A percentile compares a stretch with the other conserved stretches of the same genome.
Conservation (phyloP, 768 basidiomycete species). For the Suillus luteus region DNA sequence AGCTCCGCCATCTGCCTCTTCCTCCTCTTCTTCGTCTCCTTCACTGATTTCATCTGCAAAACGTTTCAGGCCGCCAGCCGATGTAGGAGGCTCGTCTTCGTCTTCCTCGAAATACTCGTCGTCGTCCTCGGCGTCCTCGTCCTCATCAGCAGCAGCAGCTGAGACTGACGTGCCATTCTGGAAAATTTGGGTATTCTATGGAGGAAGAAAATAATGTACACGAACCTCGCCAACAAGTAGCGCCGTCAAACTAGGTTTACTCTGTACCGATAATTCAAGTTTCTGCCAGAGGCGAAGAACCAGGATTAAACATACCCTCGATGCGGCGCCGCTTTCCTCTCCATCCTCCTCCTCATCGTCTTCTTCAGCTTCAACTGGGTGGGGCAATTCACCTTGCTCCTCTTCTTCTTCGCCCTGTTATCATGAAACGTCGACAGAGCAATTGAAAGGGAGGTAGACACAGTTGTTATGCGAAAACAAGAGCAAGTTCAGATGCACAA, state of each 20-base stretch:
- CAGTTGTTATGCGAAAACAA: background rate
- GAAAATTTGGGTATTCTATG: background rate
- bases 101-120: constrained; percentile 29
- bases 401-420: constrained; percentile 24
- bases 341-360: constrained; percentile 26
- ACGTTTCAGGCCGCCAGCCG: constrained; percentile 27
- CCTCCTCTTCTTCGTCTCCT: constrained; percentile 16
- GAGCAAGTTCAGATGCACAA: background rate
- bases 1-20: constrained; percentile 10
- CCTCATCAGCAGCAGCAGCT: background rate
- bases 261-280: constrained; percentile 1
- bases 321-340: constrained; percentile 3
- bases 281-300: constrained; percentile 3
- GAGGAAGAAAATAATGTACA: background rate
- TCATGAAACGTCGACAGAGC: background rate
- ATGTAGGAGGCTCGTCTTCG: constrained; percentile 2
- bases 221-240: constrained; percentile 25
- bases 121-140: constrained; percentile 21
- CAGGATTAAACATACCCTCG: constrained; percentile 17
- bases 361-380: background rate
- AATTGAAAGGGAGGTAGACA: background rate
- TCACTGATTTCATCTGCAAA: constrained; percentile 25
- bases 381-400: background rate
- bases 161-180: constrained; percentile 19
- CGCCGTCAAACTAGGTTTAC: constrained; percentile 25